Conservation (phyloP, 2,329 filamentous ascomycete genomes). For the Cladobotryum mycophilum region DNA sequence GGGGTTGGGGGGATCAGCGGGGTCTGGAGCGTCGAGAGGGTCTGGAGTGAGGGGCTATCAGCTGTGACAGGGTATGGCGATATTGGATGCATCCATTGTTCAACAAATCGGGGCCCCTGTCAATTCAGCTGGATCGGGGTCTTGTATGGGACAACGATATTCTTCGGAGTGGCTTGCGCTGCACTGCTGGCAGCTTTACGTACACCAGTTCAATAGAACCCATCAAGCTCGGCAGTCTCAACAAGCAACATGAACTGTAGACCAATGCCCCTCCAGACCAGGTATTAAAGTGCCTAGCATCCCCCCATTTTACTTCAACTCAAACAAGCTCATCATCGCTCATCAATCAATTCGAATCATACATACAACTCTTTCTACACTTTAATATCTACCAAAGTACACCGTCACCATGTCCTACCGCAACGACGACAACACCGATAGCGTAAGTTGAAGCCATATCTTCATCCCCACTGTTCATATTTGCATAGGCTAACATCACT, state of each 20-base stretch:
- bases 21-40: background rate
- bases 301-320: too few relatives aligned
- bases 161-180: background rate
- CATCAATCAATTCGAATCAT: too few relatives aligned
- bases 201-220: too few relatives aligned
- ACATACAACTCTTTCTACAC: background rate
- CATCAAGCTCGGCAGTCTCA: too few relatives aligned
- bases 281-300: too few relatives aligned
- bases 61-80: constrained; percentile 2
- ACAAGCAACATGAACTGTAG: too few relatives aligned
- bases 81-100: background rate
- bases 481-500: background rate
- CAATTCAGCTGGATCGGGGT: constrained; percentile 6
- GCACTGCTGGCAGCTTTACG: too few relatives aligned
- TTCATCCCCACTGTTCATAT: background rate
- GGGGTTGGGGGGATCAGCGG: background rate
- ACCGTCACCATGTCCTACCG: constrained; percentile 41
- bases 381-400: constrained; percentile 2
- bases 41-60: constrained; percentile 1
- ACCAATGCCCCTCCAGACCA: too few relatives aligned
- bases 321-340: too few relatives aligned
- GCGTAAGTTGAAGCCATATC: constrained; percentile 22
- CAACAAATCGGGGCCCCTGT: background rate
- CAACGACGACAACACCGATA: constrained; percentile 26
- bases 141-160: background rate